Percentiles rank a stretch among this genome's conserved stretches.
These are phyloP conservation scores for Emmonsiellopsis sp. DNA, from an alignment of 2,329 filamentous ascomycete genomes.

Conservation along the genomic window DNA sequence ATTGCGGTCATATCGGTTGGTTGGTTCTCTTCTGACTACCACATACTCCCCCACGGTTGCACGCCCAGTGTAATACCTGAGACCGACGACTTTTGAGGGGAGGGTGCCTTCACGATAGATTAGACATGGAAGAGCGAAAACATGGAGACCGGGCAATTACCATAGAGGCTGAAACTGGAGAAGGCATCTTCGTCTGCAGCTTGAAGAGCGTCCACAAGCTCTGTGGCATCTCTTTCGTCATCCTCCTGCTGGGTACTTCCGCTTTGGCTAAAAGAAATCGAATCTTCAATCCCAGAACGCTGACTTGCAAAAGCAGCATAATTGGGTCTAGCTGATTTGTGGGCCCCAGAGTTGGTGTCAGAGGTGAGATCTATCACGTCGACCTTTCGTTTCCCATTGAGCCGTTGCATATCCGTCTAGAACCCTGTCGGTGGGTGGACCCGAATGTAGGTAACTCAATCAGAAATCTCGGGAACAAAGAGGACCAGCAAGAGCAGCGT, in stretches of 20 bases:
- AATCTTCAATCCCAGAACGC: background rate
- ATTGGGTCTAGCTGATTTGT: background rate
- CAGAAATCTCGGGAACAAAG: too few species aligned
- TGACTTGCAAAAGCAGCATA: background rate
- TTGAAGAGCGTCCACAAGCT: constrained; percentile 25
- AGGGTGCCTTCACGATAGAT: constrained; percentile 23
- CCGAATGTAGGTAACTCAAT: too few species aligned
- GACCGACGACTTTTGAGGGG: constrained; percentile 50
- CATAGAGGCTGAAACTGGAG: constrained; percentile 30
- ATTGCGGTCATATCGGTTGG: constrained; percentile 63
- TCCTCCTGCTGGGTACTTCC: constrained; percentile 23
- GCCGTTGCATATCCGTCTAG: background rate
- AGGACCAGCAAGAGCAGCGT: too few species aligned
- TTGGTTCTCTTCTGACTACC: constrained; percentile 54
- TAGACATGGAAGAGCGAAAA: constrained; percentile 13
- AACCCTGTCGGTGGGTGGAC: too few species aligned
- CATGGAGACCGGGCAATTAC: constrained; percentile 22
- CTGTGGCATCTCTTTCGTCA: constrained; percentile 27
- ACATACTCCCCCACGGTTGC: constrained; percentile 57
- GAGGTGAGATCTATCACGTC: constrained; percentile 2
- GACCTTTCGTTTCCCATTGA: background rate
- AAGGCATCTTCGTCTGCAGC: constrained; percentile 27
- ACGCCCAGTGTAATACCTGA: constrained; percentile 54
- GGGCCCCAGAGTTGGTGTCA: background rate
- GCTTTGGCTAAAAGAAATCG: constrained; percentile 17